Evolutionary conservation across 257 asterid genomes (phyloP).

Genomic region (Perilla frutescens): DNA sequence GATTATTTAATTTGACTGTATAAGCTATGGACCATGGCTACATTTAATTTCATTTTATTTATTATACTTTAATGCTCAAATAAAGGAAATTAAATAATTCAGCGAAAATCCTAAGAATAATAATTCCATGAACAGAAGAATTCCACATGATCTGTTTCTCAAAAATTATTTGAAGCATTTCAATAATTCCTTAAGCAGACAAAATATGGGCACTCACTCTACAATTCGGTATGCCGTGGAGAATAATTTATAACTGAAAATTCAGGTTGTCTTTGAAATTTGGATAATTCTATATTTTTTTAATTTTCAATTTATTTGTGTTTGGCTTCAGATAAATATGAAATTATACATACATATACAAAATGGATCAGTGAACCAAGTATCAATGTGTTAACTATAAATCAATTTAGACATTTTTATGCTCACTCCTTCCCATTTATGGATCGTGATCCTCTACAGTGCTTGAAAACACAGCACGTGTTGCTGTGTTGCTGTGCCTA

Average conservation of each 20-base stretch:
- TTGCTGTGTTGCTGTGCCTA: no score
- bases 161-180: slow-evolving; percentile 20
- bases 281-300: not conserved
- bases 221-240: not conserved
- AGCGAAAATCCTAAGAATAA: slow-evolving; percentile 21
- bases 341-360: no score
- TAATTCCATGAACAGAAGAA: slow-evolving; percentile 9
- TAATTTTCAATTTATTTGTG: not conserved
- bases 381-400: no score
- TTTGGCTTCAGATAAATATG: no score
- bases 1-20: slow-evolving; percentile 18
- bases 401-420: no score
- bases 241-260: no score
- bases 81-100: not conserved
- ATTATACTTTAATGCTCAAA: not conserved
- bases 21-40: not conserved
- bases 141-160: slow-evolving; percentile 23
- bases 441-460: no score
- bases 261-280: not conserved
- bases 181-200: slow-evolving; percentile 19
- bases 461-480: no score
- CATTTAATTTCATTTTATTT: slow-evolving; percentile 24
- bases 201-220: not conserved
- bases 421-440: no score
- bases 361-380: no score